Percentiles rank a stretch among this genome's conserved stretches.
Evolutionary conservation across 257 asterid genomes (phyloP).

Genomic region (Cordia subcordata): DNA sequence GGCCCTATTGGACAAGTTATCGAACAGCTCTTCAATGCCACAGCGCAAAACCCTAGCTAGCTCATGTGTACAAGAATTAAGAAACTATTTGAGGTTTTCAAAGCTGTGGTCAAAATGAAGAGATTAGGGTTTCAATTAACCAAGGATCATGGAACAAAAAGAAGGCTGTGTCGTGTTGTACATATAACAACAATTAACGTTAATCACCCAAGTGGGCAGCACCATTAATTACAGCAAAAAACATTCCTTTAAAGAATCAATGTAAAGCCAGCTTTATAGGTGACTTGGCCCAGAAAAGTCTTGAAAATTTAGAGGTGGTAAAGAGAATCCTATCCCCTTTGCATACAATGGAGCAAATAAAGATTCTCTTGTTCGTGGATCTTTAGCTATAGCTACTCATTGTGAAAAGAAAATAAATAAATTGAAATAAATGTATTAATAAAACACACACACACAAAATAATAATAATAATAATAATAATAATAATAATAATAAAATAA

Average conservation of each 20-base stretch:
- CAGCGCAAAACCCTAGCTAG: too few species aligned
- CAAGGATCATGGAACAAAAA: conserved; percentile 15
- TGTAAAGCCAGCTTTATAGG: conserved; percentile 55
- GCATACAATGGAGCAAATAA: neutral
- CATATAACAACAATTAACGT: conserved; percentile 16
- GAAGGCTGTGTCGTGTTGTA: conserved; percentile 16
- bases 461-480: too few species aligned
- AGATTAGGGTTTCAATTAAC: conserved; percentile 25
- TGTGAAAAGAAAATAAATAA: neutral
- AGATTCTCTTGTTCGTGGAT: neutral
- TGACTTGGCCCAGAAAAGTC: conserved; percentile 78
- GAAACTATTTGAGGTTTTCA: conserved; percentile 11
- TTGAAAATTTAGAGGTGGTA: conserved; percentile 46
- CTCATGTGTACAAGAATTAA: too few species aligned
- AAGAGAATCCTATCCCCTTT: conserved; percentile 60
- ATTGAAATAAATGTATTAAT: too few species aligned
- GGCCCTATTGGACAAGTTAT: too few species aligned
- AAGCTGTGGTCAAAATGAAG: conserved; percentile 25
- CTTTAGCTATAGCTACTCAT: neutral
- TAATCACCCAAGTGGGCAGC: conserved; percentile 32
- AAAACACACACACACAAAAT: too few species aligned
- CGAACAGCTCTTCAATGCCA: too few species aligned
- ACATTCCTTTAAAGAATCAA: conserved; percentile 4
- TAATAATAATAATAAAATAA: too few species aligned
- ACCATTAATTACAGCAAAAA: conserved; percentile 32